These are phyloP conservation scores for Moesziomyces parantarcticus DNA, from an alignment of 1,284 basidiomycete genomes.

Conservation along the genomic window DNA sequence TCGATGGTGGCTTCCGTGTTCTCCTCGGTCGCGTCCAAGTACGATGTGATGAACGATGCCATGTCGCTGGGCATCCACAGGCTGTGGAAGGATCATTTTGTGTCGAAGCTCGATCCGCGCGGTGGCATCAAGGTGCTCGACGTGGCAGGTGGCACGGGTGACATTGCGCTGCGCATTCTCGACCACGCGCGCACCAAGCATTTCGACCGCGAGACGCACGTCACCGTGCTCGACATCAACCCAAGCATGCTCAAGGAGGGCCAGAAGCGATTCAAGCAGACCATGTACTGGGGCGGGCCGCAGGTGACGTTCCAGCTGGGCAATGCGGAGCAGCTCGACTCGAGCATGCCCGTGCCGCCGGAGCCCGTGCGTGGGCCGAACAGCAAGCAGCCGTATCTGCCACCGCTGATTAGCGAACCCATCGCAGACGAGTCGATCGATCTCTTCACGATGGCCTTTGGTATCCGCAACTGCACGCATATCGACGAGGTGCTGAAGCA, in stretches of 20 bases:
- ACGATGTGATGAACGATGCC: constrained; percentile 99
- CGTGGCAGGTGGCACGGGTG: constrained; percentile 94
- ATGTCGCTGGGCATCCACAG: constrained; percentile 96
- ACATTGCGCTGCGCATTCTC: constrained; percentile 93
- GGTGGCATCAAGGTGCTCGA: constrained; percentile 80
- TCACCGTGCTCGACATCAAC: constrained; percentile 95
- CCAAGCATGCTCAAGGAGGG: constrained; percentile 94
- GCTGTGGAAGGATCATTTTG: constrained; percentile 95
- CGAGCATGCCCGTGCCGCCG: constrained; percentile 48
- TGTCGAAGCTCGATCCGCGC: constrained; percentile 79
- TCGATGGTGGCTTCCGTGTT: constrained; percentile 87
- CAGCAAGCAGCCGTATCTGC: constrained; percentile 57
- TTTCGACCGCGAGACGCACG: constrained; percentile 74
- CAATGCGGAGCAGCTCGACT: constrained; percentile 83
- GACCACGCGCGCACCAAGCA: constrained; percentile 90
- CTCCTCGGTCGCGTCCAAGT: constrained; percentile 92
- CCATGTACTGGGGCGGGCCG: constrained; percentile 75
- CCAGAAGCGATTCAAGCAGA: constrained; percentile 75
- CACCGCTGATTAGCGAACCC: constrained; percentile 59
- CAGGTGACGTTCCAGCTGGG: constrained; percentile 93
- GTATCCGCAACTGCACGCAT: constrained; percentile 96
- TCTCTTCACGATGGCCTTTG: constrained; percentile 98
- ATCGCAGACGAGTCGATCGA: constrained; percentile 78
- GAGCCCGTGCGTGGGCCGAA: constrained; percentile 36
- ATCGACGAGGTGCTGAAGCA: constrained; percentile 87